Percentiles rank a stretch among this genome's conserved stretches.
Conservation (phyloP, 2,329 filamentous ascomycete species). For the Cyphellophora europaea region DNA sequence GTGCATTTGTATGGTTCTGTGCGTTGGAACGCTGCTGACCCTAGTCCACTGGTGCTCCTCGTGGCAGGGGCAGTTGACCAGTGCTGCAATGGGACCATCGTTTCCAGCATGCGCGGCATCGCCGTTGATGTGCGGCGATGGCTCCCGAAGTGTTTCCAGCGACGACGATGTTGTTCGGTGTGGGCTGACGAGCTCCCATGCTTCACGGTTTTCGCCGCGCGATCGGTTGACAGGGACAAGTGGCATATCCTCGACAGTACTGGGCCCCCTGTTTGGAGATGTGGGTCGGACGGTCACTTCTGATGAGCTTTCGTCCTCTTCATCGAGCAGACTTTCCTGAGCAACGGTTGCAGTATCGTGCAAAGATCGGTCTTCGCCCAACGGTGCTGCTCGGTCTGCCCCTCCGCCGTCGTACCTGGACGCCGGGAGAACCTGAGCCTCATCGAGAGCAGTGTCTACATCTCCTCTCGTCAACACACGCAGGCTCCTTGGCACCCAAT, state of each 20-base stretch:
- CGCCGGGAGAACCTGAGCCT: not conserved
- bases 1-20: not conserved
- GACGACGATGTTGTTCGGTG: no score
- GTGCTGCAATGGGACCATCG: no score
- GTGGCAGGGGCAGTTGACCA: constrained; percentile 1
- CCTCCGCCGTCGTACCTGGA: no score
- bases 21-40: not conserved
- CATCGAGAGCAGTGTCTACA: not conserved
- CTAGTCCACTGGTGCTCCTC: not conserved
- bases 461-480: not conserved
- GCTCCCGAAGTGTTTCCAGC: no score
- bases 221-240: not conserved
- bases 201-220: not conserved
- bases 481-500: not conserved
- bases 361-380: no score
- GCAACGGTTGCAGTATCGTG: no score
- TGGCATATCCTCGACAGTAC: not conserved
- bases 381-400: no score
- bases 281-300: not conserved
- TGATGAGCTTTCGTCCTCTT: not conserved
- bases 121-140: no score
- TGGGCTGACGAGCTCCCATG: not conserved
- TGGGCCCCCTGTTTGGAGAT: not conserved
- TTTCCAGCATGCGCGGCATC: no score
- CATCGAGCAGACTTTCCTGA: no score